These are phyloP conservation scores for Chlorella vulgaris DNA, from an alignment of 139 green algal genomes.

Conservation along the genomic window DNA sequence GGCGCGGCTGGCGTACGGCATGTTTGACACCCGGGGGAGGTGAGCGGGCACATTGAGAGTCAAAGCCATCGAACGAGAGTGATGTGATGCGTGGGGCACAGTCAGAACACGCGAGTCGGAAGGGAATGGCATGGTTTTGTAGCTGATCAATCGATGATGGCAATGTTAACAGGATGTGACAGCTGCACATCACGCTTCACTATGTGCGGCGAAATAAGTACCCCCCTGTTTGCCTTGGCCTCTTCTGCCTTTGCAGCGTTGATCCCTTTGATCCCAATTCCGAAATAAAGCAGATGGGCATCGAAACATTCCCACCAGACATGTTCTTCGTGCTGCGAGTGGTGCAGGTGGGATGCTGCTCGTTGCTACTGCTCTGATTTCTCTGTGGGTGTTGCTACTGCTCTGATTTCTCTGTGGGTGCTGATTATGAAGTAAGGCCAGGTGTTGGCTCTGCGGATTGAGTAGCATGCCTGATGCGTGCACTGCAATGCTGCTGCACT, in stretches of 20 bases:
- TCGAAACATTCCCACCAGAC: slow-evolving; percentile 91
- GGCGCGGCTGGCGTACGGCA: slow-evolving; percentile 78
- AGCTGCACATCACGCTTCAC: too few species aligned
- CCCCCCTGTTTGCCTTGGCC: too few species aligned
- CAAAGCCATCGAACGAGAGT: too few species aligned
- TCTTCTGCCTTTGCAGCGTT: slow-evolving; percentile 49
- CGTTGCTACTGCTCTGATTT: background rate
- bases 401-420: background rate
- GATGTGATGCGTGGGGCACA: too few species aligned
- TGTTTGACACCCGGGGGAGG: slow-evolving; percentile 94
- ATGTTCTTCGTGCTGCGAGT: slow-evolving; percentile 97
- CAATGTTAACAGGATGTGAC: too few species aligned
- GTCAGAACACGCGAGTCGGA: too few species aligned
- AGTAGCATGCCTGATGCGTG: background rate
- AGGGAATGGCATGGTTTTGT: too few species aligned
- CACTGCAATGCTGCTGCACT: background rate
- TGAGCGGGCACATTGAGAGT: too few species aligned
- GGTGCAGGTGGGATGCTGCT: slow-evolving; percentile 59
- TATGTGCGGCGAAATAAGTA: too few species aligned
- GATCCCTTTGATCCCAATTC: slow-evolving; percentile 86
- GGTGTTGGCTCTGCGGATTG: too few species aligned
- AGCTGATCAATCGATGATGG: too few species aligned
- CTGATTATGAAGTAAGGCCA: too few species aligned
- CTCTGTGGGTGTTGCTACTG: background rate
- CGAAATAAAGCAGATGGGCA: slow-evolving; percentile 82